Evolutionary conservation across 2,329 filamentous ascomycete genomes (phyloP).

Genomic region (Chaetomium sp.): DNA sequence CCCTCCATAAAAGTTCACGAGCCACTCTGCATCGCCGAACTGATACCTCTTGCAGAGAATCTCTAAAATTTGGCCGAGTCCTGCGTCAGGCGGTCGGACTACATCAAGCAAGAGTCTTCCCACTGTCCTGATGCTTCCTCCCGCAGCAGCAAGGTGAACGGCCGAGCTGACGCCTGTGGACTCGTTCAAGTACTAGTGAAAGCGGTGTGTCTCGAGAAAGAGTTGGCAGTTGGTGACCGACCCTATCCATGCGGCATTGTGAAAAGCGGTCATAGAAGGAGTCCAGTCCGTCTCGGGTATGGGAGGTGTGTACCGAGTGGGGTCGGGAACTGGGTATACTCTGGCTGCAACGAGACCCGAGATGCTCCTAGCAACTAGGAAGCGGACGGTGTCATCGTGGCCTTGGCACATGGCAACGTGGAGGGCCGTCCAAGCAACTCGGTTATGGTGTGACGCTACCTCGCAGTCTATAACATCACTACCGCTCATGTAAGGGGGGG

Average conservation of each 20-base stretch:
- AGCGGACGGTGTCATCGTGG: not conserved
- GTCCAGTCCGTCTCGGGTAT: not conserved
- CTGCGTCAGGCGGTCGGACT: too few species aligned
- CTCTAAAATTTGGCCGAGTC: too few species aligned
- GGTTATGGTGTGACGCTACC: not conserved
- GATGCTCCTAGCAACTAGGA: not conserved
- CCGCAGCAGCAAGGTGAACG: not conserved
- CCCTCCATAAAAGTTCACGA: too few species aligned
- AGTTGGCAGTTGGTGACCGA: not conserved
- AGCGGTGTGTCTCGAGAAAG: not conserved
- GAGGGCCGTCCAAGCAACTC: slow-evolving; percentile 1
- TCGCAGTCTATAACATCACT: not conserved
- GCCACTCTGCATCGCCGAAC: too few species aligned
- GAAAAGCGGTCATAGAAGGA: not conserved
- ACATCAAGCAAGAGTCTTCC: not conserved
- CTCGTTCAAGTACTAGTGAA: not conserved
- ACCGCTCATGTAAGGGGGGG: not conserved
- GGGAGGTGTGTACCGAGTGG: not conserved
- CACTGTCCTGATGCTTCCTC: not conserved
- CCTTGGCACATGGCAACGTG: slow-evolving; percentile 5
- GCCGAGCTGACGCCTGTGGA: not conserved
- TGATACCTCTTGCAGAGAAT: too few species aligned
- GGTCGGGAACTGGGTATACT: not conserved
- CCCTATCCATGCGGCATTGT: not conserved
- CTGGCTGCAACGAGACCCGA: not conserved